Base-by-base conservation (phyloP, 2,329 filamentous ascomycete species). In the Sphaerulina vaccinii region DNA sequence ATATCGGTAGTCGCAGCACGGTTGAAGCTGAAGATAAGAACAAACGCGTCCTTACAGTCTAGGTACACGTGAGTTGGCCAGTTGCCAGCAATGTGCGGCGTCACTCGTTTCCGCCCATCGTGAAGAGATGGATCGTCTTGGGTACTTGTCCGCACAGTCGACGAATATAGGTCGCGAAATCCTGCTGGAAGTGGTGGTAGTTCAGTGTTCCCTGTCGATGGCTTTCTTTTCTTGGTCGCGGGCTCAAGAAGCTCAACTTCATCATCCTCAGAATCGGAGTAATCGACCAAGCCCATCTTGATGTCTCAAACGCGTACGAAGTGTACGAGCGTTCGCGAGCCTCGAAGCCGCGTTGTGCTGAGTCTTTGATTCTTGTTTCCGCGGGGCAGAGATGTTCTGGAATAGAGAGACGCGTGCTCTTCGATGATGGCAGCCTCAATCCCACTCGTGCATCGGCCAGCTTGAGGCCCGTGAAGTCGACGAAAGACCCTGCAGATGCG, bases 11-110 rank as follows among this genome's bases (percentile, higher is more conserved):
- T 27, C 3, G 37, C 15, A 32, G 29, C 22, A 15, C 39, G 23
- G 3, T 32, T 10, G 33, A 18, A 22, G 27, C n/a, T 16, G 29
- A 45, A 43, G 13, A 49, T 56, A n/a, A 29, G 47, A 27, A 47
- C n/a, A 24, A 40, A 18, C 40, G 39, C 27, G 9, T 41, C 75
- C 84, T 72, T 78, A 95, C 93, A 99, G 74, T 97, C 92, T 51
- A 96, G 77, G 69, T 95, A 97, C 39, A 97, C 68, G 71, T 97
- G 92, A 27, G 85, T 90, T 1, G 92, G 90, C 93, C 93, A 99
- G 69, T 90, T 89, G 54, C 93, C 93, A 53, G 84, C 82, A 21
- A 92, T 77, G 71, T 99, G 93, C 19, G 92, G 91, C 42, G 84
- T 87, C 51, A 86, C 81, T 36, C 93, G 82, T 66, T 85, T 89